phyloP scores from a whole-genome alignment of 2,329 filamentous ascomycete species.

The Endoconidiophora polonica region DNA sequence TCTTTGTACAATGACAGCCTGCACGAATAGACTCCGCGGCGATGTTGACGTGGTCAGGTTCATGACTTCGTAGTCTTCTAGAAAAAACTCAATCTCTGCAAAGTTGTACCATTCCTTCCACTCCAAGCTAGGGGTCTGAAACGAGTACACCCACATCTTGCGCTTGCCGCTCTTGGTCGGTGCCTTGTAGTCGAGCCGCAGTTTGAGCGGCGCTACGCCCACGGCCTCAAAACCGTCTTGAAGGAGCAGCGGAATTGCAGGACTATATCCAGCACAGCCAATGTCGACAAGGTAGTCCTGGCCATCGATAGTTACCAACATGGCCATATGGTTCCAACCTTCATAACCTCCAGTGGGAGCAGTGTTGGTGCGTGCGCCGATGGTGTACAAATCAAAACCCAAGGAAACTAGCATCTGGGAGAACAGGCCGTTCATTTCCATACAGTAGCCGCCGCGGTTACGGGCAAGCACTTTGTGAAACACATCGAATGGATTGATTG shows the following conservation, averaged over 20 bases:
- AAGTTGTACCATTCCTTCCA: conserved; percentile 36
- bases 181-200: conserved; percentile 25
- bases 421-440: conserved; percentile 32
- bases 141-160: conserved; percentile 24
- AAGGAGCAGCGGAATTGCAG: conserved; percentile 21
- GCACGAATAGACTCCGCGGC: conserved; percentile 23
- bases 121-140: conserved; percentile 17
- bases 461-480: conserved; percentile 29
- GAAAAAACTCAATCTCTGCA: conserved; percentile 30
- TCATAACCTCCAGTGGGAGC: conserved; percentile 4
- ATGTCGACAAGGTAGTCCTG: conserved; percentile 38
- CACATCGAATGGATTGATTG: conserved; percentile 25
- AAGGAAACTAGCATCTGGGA: conserved; percentile 29
- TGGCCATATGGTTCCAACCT: conserved; percentile 39
- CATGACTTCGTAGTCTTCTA: conserved; percentile 30
- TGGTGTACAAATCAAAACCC: conserved; percentile 32
- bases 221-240: conserved; percentile 16
- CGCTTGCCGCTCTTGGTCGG: conserved; percentile 19
- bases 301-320: conserved; percentile 36
- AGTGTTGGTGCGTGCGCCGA: conserved; percentile 27
- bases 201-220: conserved; percentile 28
- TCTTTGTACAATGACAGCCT: conserved; percentile 22
- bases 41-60: conserved; percentile 24
- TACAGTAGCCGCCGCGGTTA: conserved; percentile 35
- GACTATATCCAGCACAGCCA: conserved; percentile 37